A percentile compares a stretch with the other conserved stretches of the same genome.
These are phyloP conservation scores for Dryas octopetala DNA, from an alignment of 306 rosid genomes.

Conservation along the genomic window DNA sequence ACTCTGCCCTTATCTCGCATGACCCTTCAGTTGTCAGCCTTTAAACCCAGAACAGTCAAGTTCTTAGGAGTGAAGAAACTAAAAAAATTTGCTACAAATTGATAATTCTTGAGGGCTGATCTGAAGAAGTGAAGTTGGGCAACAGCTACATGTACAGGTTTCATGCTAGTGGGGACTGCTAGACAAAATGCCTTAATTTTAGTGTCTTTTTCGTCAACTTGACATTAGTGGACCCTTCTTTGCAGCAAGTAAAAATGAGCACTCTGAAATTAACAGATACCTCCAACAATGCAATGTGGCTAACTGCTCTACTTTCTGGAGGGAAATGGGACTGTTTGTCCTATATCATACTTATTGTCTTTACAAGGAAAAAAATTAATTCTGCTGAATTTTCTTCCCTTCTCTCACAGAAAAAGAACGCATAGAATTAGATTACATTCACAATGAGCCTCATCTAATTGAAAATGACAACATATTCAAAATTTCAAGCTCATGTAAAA, in stretches of 20 bases:
- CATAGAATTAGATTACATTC: not conserved
- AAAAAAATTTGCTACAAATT: no score
- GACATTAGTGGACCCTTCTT: conserved; percentile 4
- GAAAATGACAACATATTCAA: not conserved
- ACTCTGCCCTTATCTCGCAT: no score
- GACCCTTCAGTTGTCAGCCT: no score
- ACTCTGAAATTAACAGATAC: not conserved
- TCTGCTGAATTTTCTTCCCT: not conserved
- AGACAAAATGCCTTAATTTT: not conserved
- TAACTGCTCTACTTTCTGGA: not conserved
- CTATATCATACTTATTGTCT: not conserved
- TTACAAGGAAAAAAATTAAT: not conserved
- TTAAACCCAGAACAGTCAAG: no score
- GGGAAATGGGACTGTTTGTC: not conserved
- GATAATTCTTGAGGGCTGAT: no score
- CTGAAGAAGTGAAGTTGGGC: not conserved
- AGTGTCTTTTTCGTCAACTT: not conserved
- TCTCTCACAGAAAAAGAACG: not conserved
- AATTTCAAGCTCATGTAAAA: not conserved
- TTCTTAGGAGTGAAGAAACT: no score
- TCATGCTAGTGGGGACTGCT: no score
- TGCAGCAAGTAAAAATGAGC: not conserved
- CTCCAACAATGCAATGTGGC: conserved; percentile 3
- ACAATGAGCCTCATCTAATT: not conserved
- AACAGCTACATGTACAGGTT: not conserved